phyloP scores from a whole-genome alignment of 192 early-diverging fungal species.

The Coemansia sp. region DNA sequence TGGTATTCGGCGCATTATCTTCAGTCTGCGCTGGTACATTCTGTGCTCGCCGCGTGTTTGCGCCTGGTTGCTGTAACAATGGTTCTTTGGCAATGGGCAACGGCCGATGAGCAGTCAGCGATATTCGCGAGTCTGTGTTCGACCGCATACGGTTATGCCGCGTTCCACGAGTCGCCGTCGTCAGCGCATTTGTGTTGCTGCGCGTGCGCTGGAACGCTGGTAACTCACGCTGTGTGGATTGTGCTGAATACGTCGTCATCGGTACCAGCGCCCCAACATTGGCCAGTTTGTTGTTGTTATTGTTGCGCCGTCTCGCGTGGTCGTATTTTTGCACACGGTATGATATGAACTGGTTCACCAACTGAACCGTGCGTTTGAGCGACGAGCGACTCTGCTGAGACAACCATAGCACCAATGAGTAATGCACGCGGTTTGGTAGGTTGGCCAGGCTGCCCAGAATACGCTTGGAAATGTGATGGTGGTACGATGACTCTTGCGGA shows the following conservation, averaged over 20 bases:
- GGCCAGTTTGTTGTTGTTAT: neutral
- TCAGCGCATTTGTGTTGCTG: constrained; percentile 22
- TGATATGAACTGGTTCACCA: constrained; percentile 85
- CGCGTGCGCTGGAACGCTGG: constrained; percentile 42
- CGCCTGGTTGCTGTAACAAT: neutral
- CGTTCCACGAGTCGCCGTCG: neutral
- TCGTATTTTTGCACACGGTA: constrained; percentile 73
- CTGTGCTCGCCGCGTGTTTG: neutral
- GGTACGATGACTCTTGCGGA: constrained; percentile 74
- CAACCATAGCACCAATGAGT: constrained; percentile 84
- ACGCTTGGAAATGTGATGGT: constrained; percentile 82
- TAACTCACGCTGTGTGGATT: constrained; percentile 36
- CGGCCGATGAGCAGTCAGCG: constrained; percentile 30
- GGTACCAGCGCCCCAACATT: constrained; percentile 6
- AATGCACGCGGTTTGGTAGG: constrained; percentile 81
- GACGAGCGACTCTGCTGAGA: constrained; percentile 58
- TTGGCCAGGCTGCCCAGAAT: constrained; percentile 80
- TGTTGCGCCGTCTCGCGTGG: constrained; percentile 17
- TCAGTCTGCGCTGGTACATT: neutral
- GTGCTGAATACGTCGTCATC: constrained; percentile 39
- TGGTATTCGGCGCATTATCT: no score
- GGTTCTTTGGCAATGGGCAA: neutral
- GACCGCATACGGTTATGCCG: constrained; percentile 40
- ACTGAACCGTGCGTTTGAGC: constrained; percentile 71
- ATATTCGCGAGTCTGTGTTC: constrained; percentile 43